A percentile compares a stretch with the other conserved stretches of the same genome.
These are phyloP conservation scores for Boletus smithii DNA, from an alignment of 1,284 basidiomycete species.

Conservation along the genomic window DNA sequence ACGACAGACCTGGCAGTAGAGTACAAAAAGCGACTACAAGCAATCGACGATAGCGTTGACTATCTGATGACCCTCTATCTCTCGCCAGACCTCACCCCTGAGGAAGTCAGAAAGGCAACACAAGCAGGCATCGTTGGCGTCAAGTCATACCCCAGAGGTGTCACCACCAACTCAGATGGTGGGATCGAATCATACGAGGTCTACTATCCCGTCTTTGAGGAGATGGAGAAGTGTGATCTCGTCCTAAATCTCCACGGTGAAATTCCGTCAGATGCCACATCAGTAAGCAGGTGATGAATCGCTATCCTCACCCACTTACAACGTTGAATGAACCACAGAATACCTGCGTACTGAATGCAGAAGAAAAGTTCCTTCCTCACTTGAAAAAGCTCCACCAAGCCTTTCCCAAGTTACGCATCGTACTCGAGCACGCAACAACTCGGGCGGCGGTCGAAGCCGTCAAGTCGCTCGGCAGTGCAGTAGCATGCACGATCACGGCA, in stretches of 20 bases:
- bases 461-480: conserved; percentile 80
- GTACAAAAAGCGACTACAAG: conserved; percentile 76
- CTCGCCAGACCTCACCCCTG: conserved; percentile 84
- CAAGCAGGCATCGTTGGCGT: conserved; percentile 89
- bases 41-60: conserved; percentile 75
- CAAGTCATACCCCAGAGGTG: conserved; percentile 96
- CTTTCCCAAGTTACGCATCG: conserved; percentile 94
- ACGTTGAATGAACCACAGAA: conserved; percentile 50
- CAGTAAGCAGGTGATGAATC: conserved; percentile 46
- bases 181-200: conserved; percentile 96
- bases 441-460: conserved; percentile 92
- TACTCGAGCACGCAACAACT: conserved; percentile 99
- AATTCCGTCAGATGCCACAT: conserved; percentile 83
- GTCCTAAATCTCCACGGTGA: conserved; percentile 98
- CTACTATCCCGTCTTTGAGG: conserved; percentile 93
- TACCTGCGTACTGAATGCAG: conserved; percentile 92
- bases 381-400: conserved; percentile 76
- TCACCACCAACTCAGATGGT: conserved; percentile 96
- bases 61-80: conserved; percentile 98
- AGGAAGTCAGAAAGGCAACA: conserved; percentile 87
- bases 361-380: conserved; percentile 87
- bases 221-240: conserved; percentile 92
- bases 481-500: conserved; percentile 96
- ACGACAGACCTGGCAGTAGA: conserved; percentile 78
- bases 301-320: conserved; percentile 1